Evolutionary conservation across 2,329 filamentous ascomycete species (phyloP), one percentile per base, ranked within the genome.

Genomic region (Colletotrichum truncatum): DNA sequence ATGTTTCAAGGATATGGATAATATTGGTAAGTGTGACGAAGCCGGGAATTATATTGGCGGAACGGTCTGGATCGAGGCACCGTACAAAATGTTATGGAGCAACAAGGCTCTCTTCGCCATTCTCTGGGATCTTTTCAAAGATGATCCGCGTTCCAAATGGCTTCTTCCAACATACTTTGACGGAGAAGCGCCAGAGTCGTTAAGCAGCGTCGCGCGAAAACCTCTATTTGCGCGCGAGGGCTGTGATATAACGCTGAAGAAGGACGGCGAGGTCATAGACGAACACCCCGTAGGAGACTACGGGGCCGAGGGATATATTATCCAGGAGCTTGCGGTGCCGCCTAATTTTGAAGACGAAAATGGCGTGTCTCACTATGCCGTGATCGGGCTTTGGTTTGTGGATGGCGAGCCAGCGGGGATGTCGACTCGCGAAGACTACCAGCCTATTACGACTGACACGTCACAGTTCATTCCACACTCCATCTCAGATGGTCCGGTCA

Each of bases 201-300:
- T 60, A 4, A 60, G 48, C 3, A 36, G 21, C 10, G 54, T 34
- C 10, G 57, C 57, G 8, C 57, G 57, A 2, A 60, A 60, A 38
- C 57, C 57, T 1, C 54, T 60, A 1, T 60, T 60, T 11, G 26
- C 57, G 4, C 57, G 57, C 14, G 57, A 60, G 14, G 57, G 57
- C 11, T 18, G 14, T 0, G 57, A 53, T n/a, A 18, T 60, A 12
- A 30, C 34, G 4, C 48, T 60, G 3, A 26, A 36, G 12, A 28
- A 25, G 5, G 28, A 54, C n/a, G 57, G 57, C 2, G 23, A 54
- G n/a, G 36, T 60, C 4, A 11, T 60, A 4, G 34, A 60, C 34
- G 36, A 60, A 7, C 12, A 16, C 10, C 26, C 57, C 1, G n/a
- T 26, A 10, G 48, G 49, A 0, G 6, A 26, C 10, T 60, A 60